phyloP scores from a whole-genome alignment of 805 yeast genomes.

The Teunomyces barrocoloradensis region DNA sequence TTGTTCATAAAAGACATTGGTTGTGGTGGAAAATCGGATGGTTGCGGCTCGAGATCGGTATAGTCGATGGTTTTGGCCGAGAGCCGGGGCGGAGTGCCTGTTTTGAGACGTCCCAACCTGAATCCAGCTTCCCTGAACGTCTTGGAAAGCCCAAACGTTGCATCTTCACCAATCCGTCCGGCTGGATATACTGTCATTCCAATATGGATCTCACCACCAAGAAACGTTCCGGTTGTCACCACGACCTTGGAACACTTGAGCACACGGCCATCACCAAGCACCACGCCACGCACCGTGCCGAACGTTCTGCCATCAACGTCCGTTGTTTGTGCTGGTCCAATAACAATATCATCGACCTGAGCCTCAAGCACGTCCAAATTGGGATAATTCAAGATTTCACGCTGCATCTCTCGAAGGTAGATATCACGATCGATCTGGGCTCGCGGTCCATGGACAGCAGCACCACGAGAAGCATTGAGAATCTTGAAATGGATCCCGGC shows the following conservation, averaged over 20 bases:
- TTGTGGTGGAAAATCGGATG: conserved; percentile 79
- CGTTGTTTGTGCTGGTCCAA: conserved; percentile 38
- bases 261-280: conserved; percentile 64
- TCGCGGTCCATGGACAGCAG: conserved; percentile 98
- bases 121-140: conserved; percentile 79
- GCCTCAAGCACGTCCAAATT: conserved; percentile 65
- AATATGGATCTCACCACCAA: conserved; percentile 92
- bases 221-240: conserved; percentile 92
- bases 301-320: conserved; percentile 38
- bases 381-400: conserved; percentile 50
- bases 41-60: conserved; percentile 58
- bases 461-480: conserved; percentile 82
- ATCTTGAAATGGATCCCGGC: conserved; percentile 93
- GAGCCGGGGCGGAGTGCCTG: conserved; percentile 96
- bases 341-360: conserved; percentile 79
- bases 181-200: conserved; percentile 81
- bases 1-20: conserved; percentile 89
- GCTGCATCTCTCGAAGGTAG: conserved; percentile 78
- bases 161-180: conserved; percentile 90
- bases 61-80: conserved; percentile 72
- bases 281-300: conserved; percentile 64
- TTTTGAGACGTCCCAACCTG: conserved; percentile 81
- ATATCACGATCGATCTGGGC: conserved; percentile 91
- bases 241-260: conserved; percentile 67
- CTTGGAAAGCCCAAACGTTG: conserved; percentile 83